Conservation (phyloP, 2,329 filamentous ascomycete species). For the Waltergamsia citrina region DNA sequence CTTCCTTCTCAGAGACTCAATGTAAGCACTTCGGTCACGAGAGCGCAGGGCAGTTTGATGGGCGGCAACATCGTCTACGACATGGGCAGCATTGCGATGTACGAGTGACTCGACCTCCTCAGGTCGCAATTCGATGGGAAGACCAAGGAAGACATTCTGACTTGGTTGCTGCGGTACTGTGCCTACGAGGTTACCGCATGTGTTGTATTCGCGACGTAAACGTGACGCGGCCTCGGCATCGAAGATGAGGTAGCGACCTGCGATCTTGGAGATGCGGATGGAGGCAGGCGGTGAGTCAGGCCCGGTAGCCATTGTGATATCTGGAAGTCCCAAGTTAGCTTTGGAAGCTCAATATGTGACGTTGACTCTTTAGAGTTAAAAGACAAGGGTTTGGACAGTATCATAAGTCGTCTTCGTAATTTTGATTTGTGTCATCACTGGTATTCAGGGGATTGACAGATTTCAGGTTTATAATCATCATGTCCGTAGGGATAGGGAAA, state of each 20-base stretch:
- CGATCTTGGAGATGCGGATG: slow-evolving; percentile 71
- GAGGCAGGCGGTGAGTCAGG: background rate
- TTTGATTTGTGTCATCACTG: slow-evolving; percentile 31
- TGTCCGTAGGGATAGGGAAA: slow-evolving; percentile 6
- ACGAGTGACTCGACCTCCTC: slow-evolving; percentile 82
- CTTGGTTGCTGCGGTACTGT: slow-evolving; percentile 87
- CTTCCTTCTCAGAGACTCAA: slow-evolving; percentile 42
- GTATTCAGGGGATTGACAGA: slow-evolving; percentile 53
- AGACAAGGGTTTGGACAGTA: slow-evolving; percentile 8
- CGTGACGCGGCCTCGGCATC: slow-evolving; percentile 71
- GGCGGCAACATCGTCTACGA: slow-evolving; percentile 68
- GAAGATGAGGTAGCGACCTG: slow-evolving; percentile 80
- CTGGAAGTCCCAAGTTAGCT: too few species aligned
- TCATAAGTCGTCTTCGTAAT: slow-evolving; percentile 37
- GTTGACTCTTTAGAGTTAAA: slow-evolving; percentile 3
- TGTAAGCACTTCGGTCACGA: slow-evolving; percentile 49
- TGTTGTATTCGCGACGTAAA: slow-evolving; percentile 70
- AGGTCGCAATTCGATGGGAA: slow-evolving; percentile 82
- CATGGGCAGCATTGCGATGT: slow-evolving; percentile 64
- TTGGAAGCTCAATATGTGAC: slow-evolving; percentile 2
- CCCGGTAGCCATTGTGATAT: slow-evolving; percentile 8
- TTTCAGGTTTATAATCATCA: slow-evolving; percentile 42
- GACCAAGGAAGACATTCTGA: slow-evolving; percentile 85
- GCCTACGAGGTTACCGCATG: slow-evolving; percentile 78
- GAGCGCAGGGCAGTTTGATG: slow-evolving; percentile 59